A percentile compares a stretch with the other conserved stretches of the same genome.
Evolutionary conservation across 2,329 filamentous ascomycete genomes (phyloP).

Genomic region (Penicillium psychrosexuale): DNA sequence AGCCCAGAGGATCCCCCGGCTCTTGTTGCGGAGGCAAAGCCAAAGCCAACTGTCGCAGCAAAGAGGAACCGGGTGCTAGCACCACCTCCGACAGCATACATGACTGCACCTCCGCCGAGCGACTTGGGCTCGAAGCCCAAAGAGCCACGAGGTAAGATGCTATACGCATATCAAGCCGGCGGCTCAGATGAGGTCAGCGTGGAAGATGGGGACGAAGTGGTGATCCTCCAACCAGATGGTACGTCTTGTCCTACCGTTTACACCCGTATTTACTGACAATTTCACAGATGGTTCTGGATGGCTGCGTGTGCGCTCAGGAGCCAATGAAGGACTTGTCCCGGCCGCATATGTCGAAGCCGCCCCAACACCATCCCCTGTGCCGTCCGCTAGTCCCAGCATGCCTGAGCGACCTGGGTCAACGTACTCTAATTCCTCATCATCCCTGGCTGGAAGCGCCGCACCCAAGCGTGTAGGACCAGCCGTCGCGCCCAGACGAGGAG

Average conservation of each 20-base stretch:
- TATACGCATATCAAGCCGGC: conserved; percentile 79
- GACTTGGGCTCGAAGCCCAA: conserved; percentile 40
- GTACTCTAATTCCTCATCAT: conserved; percentile 74
- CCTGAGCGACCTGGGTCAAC: conserved; percentile 65
- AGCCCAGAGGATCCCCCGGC: conserved; percentile 42
- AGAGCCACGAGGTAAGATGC: conserved; percentile 77
- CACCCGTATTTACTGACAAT: conserved; percentile 10
- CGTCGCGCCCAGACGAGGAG: conserved; percentile 83
- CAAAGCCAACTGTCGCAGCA: conserved; percentile 14
- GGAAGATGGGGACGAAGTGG: conserved; percentile 72
- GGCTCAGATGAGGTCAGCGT: conserved; percentile 80
- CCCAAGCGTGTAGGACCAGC: conserved; percentile 84
- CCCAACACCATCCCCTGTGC: conserved; percentile 46
- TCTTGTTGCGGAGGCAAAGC: conserved; percentile 33
- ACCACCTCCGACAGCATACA: conserved; percentile 78
- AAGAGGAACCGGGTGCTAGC: conserved; percentile 74
- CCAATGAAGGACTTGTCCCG: conserved; percentile 79
- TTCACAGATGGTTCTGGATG: conserved; percentile 79
- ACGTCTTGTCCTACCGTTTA: conserved; percentile 38
- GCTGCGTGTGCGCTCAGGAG: conserved; percentile 74
- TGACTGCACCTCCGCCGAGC: conserved; percentile 60
- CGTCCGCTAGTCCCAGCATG: conserved; percentile 28
- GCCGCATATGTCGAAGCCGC: conserved; percentile 75
- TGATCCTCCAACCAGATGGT: conserved; percentile 84
- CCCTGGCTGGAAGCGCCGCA: conserved; percentile 55